Base-by-base conservation (phyloP, 2,329 filamentous ascomycete genomes). In the Elsinoe fawcettii region DNA sequence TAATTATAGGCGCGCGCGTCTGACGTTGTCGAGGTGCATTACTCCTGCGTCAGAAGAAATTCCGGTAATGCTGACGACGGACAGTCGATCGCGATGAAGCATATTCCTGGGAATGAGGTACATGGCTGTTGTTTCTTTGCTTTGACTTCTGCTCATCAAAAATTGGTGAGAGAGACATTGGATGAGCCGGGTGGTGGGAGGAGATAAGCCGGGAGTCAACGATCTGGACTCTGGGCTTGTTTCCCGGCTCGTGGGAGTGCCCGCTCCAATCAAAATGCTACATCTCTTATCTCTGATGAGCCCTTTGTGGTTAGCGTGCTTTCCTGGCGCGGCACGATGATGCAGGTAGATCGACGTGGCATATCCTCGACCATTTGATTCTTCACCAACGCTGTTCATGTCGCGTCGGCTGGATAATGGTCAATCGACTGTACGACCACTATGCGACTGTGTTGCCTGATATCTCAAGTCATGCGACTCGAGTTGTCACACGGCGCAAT, bases 231-330 rank as follows among this genome's bases (percentile, higher is more conserved):
- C 22, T 12, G 11, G n/a, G 27, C 14, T 34, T 22, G 25, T 18
- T 22, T 16, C 11, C 32, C 11, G 49, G 12, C 12, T 6, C 27
- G 6, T 8, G 49, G 49, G 34, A 37, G 30, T n/a, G 32, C 3
- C 34, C 46, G 36, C 27, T 22, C 59, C 49, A 61, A 61, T 59
- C 41, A 58, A 39, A 56, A 41, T 44, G 20, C 23, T 43, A 30
- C 27, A 16, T 55, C 51, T 46, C 59, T 61, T 61, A 61, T 61
- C 59, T 59, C 16, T 56, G 36, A 2, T 25, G 23, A 30, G 20
- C 58, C 58, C 14, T 32, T 58, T 39, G 16, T 30, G 49, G 25
- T 39, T 53, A 53, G 49, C 16, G 25, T 30, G 27, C 7, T 25
- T 16, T 39, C 12, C 49, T 53, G 49, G 49, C 49, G 49, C 30